These are phyloP conservation scores for Sporothrix curviconia DNA, from an alignment of 2,329 filamentous ascomycete species.

Conservation along the genomic window DNA sequence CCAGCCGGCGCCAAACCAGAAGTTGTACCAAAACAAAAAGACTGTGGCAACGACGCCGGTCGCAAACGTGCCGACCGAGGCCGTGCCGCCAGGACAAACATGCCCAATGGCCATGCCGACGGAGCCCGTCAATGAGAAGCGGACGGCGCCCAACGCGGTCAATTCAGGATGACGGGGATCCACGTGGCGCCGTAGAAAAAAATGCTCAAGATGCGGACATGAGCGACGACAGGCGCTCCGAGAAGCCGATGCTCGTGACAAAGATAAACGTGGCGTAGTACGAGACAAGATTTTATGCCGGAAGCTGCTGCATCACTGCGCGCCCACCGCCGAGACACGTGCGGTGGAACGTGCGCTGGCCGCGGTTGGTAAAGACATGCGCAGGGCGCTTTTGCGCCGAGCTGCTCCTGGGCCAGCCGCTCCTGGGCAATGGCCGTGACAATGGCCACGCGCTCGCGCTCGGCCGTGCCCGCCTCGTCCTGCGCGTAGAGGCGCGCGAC, in stretches of 20 bases:
- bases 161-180: conserved; percentile 22
- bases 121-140: conserved; percentile 38
- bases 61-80: conserved; percentile 12
- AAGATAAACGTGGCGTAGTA: conserved; percentile 27
- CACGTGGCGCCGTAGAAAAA: conserved; percentile 27
- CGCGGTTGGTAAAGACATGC: conserved; percentile 52
- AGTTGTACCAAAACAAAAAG: conserved; percentile 23
- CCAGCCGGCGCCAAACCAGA: conserved; percentile 27
- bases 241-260: conserved; percentile 19
- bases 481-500: conserved; percentile 25
- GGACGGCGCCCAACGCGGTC: conserved; percentile 20
- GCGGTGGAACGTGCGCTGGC: conserved; percentile 43
- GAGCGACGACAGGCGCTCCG: conserved; percentile 19
- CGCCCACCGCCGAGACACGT: conserved; percentile 44
- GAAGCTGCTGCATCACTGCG: conserved; percentile 58
- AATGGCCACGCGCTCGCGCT: conserved; percentile 24
- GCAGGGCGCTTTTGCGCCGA: conserved; percentile 32
- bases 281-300: conserved; percentile 51
- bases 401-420: conserved; percentile 46
- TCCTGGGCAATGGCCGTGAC: conserved; percentile 41
- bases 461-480: conserved; percentile 19
- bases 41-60: conserved; percentile 13
- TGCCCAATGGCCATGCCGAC: conserved; percentile 43
- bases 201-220: conserved; percentile 23
- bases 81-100: conserved; percentile 34